A percentile compares a stretch with the other conserved stretches of the same genome.
phyloP scores from a whole-genome alignment of 2,329 filamentous ascomycete genomes.

The Cladosporium sphaerospermum region DNA sequence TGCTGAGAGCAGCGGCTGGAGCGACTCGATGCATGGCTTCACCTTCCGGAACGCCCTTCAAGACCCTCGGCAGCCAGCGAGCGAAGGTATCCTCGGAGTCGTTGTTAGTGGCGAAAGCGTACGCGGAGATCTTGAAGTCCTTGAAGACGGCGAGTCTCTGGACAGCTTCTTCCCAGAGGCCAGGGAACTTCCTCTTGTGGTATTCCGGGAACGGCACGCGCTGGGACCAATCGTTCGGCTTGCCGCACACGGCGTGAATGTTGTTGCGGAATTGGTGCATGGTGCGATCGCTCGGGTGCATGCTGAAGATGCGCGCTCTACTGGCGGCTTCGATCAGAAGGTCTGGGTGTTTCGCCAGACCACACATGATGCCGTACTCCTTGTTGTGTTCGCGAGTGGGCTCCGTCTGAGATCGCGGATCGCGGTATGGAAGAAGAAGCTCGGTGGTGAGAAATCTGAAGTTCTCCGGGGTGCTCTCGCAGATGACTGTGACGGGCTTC shows the following conservation, averaged over 20 bases:
- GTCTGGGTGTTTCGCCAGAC: neutral
- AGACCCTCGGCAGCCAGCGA: neutral
- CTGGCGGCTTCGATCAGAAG: neutral
- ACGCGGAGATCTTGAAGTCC: neutral
- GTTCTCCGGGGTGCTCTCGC: neutral
- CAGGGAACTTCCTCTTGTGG: neutral
- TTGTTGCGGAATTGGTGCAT: neutral
- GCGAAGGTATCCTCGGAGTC: neutral
- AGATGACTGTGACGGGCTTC: neutral
- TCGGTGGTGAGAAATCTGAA: neutral
- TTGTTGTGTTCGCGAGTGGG: neutral
- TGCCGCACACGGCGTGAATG: neutral
- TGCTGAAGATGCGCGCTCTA: neutral
- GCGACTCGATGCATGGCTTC: neutral
- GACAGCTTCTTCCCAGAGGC: neutral
- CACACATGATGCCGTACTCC: neutral
- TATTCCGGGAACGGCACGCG: neutral
- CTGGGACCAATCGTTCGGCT: neutral
- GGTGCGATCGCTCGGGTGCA: neutral
- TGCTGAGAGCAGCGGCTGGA: neutral
- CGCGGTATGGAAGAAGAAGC: neutral
- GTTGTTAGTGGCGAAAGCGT: neutral
- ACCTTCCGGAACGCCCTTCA: neutral
- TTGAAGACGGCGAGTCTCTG: neutral
- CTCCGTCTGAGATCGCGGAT: neutral